Conservation (phyloP, 2,329 filamentous ascomycete species). For the Fusarium fujikuroi region DNA sequence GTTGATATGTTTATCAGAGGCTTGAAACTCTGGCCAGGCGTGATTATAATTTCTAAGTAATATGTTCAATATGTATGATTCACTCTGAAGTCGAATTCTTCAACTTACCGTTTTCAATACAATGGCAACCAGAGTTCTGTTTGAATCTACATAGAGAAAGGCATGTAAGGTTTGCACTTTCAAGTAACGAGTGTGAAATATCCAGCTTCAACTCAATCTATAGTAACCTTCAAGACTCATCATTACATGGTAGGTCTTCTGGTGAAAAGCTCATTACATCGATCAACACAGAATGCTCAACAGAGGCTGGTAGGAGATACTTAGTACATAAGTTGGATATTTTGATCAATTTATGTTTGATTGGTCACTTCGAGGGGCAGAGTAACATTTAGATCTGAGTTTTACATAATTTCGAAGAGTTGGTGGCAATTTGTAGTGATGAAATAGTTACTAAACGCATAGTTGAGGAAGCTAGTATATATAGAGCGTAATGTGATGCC, state of each 20-base stretch:
- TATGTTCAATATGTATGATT: neutral
- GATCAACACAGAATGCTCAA: neutral
- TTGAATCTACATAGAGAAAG: neutral
- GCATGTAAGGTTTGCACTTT: neutral
- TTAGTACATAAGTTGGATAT: neutral
- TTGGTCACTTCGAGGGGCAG: too few relatives aligned
- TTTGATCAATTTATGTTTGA: too few relatives aligned
- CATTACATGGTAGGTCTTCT: accelerated
- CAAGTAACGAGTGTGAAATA: accelerated
- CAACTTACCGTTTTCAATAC: neutral
- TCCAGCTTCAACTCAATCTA: accelerated
- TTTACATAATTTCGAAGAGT: neutral
- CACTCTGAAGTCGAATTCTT: too few relatives aligned
- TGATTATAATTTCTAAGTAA: too few relatives aligned
- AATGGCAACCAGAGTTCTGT: neutral
- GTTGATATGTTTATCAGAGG: neutral
- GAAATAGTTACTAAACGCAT: too few relatives aligned
- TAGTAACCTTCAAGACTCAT: too few relatives aligned
- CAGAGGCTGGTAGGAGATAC: neutral
- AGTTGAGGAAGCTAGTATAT: too few relatives aligned
- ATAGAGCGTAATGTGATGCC: neutral
- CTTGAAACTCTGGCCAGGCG: too few relatives aligned
- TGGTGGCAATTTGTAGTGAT: neutral
- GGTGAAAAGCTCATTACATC: neutral
- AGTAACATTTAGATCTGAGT: accelerated